These are phyloP conservation scores for Lactarius quietus DNA, from an alignment of 768 basidiomycete genomes.

Conservation along the genomic window DNA sequence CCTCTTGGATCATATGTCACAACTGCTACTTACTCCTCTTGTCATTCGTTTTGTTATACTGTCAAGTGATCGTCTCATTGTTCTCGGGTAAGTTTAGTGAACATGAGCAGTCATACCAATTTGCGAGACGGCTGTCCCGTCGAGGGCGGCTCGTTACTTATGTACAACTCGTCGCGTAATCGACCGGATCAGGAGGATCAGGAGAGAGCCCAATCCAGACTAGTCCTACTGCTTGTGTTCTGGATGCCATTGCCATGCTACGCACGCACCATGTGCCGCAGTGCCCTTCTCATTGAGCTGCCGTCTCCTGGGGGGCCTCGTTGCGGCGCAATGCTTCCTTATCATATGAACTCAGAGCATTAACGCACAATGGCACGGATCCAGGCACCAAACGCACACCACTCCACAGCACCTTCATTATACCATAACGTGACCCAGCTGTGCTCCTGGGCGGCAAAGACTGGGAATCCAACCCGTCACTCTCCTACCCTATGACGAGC, in stretches of 20 bases:
- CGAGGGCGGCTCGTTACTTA: slow-evolving; percentile 18
- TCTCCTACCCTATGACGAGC: neutral
- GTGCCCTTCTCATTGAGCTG: slow-evolving; percentile 2
- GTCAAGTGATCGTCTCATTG: neutral
- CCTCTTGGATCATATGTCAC: neutral
- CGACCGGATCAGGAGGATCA: neutral
- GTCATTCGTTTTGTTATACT: neutral
- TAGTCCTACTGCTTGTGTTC: neutral
- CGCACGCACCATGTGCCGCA: slow-evolving; percentile 14
- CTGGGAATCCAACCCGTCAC: neutral
- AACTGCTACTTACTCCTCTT: neutral
- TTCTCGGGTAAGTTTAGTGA: neutral
- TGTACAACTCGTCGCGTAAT: slow-evolving; percentile 2
- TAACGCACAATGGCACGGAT: neutral
- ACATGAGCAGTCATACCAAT: neutral
- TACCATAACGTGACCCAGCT: neutral
- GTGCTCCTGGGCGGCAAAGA: neutral
- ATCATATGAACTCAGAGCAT: too few species aligned
- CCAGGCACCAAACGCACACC: neutral
- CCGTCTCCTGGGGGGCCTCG: neutral
- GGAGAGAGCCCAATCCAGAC: neutral
- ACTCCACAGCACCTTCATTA: neutral
- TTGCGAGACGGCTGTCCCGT: slow-evolving; percentile 8
- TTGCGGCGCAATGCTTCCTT: slow-evolving; percentile 14
- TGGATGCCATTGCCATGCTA: neutral